Conservation (phyloP, 2,329 filamentous ascomycete genomes). For the Aureobasidium vineae region DNA sequence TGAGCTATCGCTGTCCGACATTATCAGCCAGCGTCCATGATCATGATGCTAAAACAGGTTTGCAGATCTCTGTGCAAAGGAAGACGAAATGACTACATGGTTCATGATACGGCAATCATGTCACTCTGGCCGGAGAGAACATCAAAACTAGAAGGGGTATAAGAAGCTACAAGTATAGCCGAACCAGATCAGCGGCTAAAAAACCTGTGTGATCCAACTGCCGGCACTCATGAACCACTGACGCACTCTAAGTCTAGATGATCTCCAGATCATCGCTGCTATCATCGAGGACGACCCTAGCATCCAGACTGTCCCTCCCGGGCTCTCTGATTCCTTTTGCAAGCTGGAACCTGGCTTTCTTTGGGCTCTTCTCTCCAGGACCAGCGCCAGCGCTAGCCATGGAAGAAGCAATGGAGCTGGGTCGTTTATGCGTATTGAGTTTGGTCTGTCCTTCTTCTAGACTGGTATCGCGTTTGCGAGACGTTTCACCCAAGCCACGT, state of each 20-base stretch:
- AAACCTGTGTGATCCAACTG: no score
- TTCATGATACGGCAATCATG: not conserved
- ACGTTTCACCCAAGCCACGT: conserved; percentile 38
- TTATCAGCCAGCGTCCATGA: not conserved
- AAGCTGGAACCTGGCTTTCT: conserved; percentile 49
- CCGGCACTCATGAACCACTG: no score
- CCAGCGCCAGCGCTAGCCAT: conserved; percentile 30
- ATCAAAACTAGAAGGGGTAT: not conserved
- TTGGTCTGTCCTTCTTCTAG: conserved; percentile 38
- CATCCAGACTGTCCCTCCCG: conserved; percentile 47
- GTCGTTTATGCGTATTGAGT: conserved; percentile 29
- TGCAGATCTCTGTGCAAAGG: no score
- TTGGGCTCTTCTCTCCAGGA: conserved; percentile 40
- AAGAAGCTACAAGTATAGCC: not conserved
- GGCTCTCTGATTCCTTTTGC: conserved; percentile 52
- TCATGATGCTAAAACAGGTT: not conserved
- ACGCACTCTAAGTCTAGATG: not conserved
- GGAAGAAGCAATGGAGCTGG: conserved; percentile 6
- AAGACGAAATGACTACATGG: no score
- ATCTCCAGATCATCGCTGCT: conserved; percentile 49
- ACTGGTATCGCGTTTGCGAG: conserved; percentile 29
- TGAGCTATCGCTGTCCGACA: not conserved
- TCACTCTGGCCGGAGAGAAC: not conserved
- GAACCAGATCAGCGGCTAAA: not conserved
- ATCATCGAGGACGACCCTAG: conserved; percentile 46